Evolutionary conservation across 1,139 yeast species (phyloP).

Genomic region (Pichia sp.): DNA sequence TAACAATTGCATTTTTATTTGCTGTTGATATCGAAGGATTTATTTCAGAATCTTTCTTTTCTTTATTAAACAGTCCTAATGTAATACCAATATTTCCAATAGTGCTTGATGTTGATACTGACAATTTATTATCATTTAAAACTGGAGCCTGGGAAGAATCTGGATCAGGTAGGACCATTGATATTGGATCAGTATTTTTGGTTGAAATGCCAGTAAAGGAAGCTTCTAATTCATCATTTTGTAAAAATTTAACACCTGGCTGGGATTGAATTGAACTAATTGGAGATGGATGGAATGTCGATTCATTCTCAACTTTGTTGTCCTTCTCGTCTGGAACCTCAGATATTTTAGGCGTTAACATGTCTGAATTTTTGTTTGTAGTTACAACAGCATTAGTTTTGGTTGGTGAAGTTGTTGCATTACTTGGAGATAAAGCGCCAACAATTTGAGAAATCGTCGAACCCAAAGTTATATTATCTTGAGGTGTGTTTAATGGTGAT

Average conservation of each 20-base stretch:
- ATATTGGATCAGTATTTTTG: conserved; percentile 12
- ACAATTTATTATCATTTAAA: neutral
- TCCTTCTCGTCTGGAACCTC: too few species aligned
- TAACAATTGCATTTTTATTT: conserved; percentile 13
- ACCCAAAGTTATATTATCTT: conserved; percentile 1
- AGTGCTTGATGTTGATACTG: conserved; percentile 1
- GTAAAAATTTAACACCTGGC: conserved; percentile 24
- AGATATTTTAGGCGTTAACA: too few species aligned
- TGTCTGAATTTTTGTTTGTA: neutral
- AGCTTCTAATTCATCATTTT: conserved; percentile 32
- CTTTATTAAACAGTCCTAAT: conserved; percentile 4
- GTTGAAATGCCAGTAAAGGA: conserved; percentile 34
- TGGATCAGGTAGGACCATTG: conserved; percentile 14
- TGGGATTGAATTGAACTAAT: conserved; percentile 11
- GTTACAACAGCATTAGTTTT: conserved; percentile 6
- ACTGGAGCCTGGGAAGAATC: too few species aligned
- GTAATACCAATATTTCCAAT: conserved; percentile 10
- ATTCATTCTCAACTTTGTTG: too few species aligned
- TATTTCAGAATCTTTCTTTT: neutral
- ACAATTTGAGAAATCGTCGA: conserved; percentile 12
- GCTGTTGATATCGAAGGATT: neutral
- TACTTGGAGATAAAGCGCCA: conserved; percentile 8
- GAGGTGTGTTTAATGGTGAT: neutral
- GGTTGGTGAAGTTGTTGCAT: conserved; percentile 9
- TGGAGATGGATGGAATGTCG: conserved; percentile 1